Evolutionary conservation across 2,329 filamentous ascomycete genomes (phyloP), one percentile per base, ranked within the genome.

Genomic region (Huntiella savannae): DNA sequence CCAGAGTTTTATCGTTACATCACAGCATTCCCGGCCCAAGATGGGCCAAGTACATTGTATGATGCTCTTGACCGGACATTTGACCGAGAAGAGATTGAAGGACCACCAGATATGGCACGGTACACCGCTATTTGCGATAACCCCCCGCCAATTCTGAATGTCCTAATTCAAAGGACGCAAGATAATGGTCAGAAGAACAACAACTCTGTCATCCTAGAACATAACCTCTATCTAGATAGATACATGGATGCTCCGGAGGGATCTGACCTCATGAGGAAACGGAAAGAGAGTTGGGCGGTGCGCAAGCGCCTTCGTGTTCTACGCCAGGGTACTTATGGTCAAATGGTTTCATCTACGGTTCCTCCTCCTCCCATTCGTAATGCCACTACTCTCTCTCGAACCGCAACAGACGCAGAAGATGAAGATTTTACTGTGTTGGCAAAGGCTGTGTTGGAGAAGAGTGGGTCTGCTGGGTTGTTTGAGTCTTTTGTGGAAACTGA

Each of bases 11-110:
- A 84, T 53, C 65, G 71, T 17, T 72, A 67, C 53, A 72, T 79
- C 46, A 76, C 73, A 1, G 73, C 75, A 0, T 78, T 73, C 40
- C 72, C 73, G 1, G 67, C 66, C 4, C 60, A 63, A 12, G 58
- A 63, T 42, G 68, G 57, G 48, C 56, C 56, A 52, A 68, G 73
- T 50, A 79, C 79, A 46, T 73, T 98, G 16, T 91, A 94, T 57
- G 74, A 83, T 39, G 85, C 86, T 2, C 73, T 98, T 2, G 85
- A 92, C 54, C 78, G 79, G 35, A 80, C 82, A 46, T 94, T 94
- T 57, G 85, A 92, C 54, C 73, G 79, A 40, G 79, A 91, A 54
- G 72, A 77, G 22, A 73, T 88, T 28, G 76, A 77, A 32, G 71
- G 80, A 17, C 75, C 75, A 49, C 73, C 73, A 57, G 45, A 44